These are phyloP conservation scores for Crucihimalaya himalaica DNA, from an alignment of 345 rosid species.

Conservation along the genomic window DNA sequence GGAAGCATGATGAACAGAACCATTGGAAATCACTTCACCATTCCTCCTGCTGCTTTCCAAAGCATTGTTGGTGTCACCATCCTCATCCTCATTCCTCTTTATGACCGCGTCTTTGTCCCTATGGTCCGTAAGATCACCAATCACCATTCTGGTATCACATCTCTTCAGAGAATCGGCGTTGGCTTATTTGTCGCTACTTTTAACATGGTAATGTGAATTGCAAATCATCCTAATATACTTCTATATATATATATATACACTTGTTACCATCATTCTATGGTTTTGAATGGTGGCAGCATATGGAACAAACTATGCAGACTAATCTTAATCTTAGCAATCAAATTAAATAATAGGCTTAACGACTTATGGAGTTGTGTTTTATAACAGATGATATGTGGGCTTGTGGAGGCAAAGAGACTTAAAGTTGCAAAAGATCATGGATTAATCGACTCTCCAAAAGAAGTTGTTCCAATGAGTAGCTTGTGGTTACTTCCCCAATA, in stretches of 20 bases:
- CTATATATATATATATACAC: too few relatives aligned
- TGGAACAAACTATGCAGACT: neutral
- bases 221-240: neutral
- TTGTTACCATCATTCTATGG: neutral
- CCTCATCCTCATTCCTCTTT: slow-evolving; percentile 57
- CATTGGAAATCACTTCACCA: slow-evolving; percentile 57
- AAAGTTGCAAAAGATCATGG: slow-evolving; percentile 53
- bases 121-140: slow-evolving; percentile 56
- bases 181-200: slow-evolving; percentile 67
- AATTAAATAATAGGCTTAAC: neutral
- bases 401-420: slow-evolving; percentile 71
- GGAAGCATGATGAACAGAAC: slow-evolving; percentile 68
- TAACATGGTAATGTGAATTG: slow-evolving; percentile 46
- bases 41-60: slow-evolving; percentile 83
- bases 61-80: slow-evolving; percentile 69
- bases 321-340: neutral
- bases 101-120: slow-evolving; percentile 74
- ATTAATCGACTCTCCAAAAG: slow-evolving; percentile 55
- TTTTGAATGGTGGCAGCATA: neutral
- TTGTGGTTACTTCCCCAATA: slow-evolving; percentile 94
- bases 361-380: neutral
- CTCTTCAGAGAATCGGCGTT: slow-evolving; percentile 77
- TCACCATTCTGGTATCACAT: slow-evolving; percentile 68
- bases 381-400: slow-evolving; percentile 48
- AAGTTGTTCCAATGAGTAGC: slow-evolving; percentile 61